Conservation (phyloP, 306 rosid genomes). For the Crataegus laevigata region DNA sequence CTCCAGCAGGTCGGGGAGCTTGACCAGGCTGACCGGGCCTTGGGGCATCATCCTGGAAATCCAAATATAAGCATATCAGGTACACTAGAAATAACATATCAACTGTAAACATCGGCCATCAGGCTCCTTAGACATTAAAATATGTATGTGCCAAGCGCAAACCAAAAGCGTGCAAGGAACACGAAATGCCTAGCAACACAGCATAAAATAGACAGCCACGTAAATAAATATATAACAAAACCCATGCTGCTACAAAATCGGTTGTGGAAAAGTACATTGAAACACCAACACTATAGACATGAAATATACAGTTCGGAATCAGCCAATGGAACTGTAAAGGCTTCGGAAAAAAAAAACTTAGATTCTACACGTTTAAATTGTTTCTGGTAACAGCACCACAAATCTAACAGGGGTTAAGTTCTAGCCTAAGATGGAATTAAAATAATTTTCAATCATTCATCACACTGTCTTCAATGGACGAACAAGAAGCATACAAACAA, state of each 20-base stretch:
- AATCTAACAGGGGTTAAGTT: neutral
- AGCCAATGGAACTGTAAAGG: neutral
- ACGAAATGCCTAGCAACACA: neutral
- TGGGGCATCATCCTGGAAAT: constrained; percentile 51
- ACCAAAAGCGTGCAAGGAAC: neutral
- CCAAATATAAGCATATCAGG: neutral
- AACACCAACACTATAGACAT: neutral
- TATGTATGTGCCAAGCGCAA: neutral
- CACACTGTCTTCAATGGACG: neutral
- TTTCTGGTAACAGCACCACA: neutral
- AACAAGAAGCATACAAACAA: neutral
- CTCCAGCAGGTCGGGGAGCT: constrained; percentile 57
- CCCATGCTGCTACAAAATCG: neutral
- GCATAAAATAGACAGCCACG: neutral
- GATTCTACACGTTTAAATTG: neutral
- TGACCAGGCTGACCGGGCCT: constrained; percentile 73
- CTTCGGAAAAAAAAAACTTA: neutral
- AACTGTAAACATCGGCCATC: neutral
- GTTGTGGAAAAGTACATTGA: neutral
- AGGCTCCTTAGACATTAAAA: no score
- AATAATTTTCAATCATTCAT: neutral
- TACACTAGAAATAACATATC: neutral
- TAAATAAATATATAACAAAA: neutral
- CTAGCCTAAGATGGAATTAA: neutral
- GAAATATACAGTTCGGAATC: neutral